Evolutionary conservation across 1,139 yeast genomes (phyloP), one percentile per base, ranked within the genome.

Genomic region (Saccharomyces pastorianus): DNA sequence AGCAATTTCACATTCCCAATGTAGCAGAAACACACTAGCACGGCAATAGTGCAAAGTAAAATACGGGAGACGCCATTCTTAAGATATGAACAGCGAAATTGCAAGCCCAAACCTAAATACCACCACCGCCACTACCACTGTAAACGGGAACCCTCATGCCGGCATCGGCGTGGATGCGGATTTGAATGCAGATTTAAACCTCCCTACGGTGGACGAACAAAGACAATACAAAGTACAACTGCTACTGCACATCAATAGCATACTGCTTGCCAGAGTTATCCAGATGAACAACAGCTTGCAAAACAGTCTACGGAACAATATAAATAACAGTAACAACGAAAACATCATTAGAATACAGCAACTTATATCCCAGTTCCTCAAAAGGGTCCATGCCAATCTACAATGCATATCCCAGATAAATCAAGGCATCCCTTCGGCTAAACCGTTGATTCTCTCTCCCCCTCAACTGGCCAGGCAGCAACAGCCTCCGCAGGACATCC

Each of bases 391-490:
- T 58, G 65, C 71, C 11, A 68, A 68, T 53, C 54, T 68, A 50
- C 71, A 68, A 50, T 67, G 71, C 54, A 66, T 68, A 23, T 67
- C 71, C 9, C 69, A 64, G 55, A 61, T 68, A 31, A 68, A 68
- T 56, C 70, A 67, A 51, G 71, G 71, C 31, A 49, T 57, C 11
- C 49, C 49, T 9, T 55, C 55, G 26, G 62, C 65, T 4, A 66
- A 63, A 51, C 71, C 71, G 2, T 46, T 60, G 32, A 63, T 68
- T 3, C 51, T 65, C 46, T 67, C 64, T 8, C 61, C 67, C 2
- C 70, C 70, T 14, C 64, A 64, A 26, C 54, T 56, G 26, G 55
- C 61, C 28, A 56, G 59, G 28, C 44, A 54, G 14, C 65, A 56
- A 29, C 64, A 59, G 52, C 55, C 59, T 2, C 60, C 61, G 14